phyloP scores from a whole-genome alignment of 2,329 filamentous ascomycete species.

The Phialophora verrucosa region DNA sequence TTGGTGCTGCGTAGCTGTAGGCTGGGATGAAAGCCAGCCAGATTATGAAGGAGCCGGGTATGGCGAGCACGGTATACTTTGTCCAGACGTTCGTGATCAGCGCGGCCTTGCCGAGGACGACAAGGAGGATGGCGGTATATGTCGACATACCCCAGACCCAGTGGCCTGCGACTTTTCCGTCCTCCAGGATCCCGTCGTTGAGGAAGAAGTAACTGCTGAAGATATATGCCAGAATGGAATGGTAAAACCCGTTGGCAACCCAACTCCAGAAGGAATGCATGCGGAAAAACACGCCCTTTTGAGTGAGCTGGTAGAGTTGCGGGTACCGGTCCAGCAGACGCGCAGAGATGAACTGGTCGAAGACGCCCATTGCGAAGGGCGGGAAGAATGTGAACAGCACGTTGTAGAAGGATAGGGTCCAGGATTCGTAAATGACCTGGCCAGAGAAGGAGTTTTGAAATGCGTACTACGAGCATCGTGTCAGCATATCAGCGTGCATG shows the following conservation, averaged over 20 bases:
- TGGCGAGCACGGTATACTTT: conserved; percentile 94
- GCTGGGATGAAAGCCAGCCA: conserved; percentile 90
- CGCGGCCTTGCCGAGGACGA: conserved; percentile 91
- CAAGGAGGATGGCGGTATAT: conserved; percentile 91
- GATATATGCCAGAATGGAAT: conserved; percentile 91
- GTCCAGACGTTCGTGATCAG: conserved; percentile 98
- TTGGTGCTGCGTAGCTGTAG: conserved; percentile 86
- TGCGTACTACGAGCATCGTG: conserved; percentile 67
- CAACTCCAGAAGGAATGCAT: conserved; percentile 90
- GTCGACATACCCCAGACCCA: conserved; percentile 98
- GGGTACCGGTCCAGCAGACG: conserved; percentile 92
- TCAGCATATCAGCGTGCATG: conserved; percentile 26
- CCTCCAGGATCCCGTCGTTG: conserved; percentile 74
- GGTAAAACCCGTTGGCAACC: conserved; percentile 94
- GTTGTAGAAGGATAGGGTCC: conserved; percentile 99
- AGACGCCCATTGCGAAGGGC: conserved; percentile 91
- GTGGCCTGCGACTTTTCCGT: conserved; percentile 85
- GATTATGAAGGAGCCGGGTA: conserved; percentile 87
- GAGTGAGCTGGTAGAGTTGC: conserved; percentile 90
- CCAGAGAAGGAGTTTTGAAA: conserved; percentile 99
- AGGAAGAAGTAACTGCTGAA: conserved; percentile 81
- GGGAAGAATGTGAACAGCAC: conserved; percentile 96
- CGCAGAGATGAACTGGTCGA: conserved; percentile 96
- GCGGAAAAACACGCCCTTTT: conserved; percentile 91
- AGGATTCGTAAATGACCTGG: conserved; percentile 97